phyloP scores from a whole-genome alignment of 441 rosid species.

The Rhodomyrtus psidioides region DNA sequence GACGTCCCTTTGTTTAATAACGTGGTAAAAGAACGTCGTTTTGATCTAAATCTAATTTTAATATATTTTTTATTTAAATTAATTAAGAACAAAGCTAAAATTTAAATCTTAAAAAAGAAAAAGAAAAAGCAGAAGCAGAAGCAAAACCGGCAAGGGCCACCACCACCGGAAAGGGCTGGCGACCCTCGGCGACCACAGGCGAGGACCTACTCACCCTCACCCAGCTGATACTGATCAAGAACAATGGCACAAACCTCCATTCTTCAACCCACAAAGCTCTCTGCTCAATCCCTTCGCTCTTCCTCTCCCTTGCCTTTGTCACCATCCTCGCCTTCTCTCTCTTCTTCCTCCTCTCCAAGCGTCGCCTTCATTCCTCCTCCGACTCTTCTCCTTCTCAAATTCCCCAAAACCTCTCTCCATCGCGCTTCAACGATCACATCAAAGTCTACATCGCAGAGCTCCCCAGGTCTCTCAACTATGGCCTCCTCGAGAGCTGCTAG shows the following conservation, averaged over 20 bases:
- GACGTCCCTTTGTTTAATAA: too few species aligned
- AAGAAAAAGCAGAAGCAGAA: too few species aligned
- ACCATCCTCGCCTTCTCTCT: constrained; percentile 22
- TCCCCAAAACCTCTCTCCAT: neutral
- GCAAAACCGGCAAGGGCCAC: too few species aligned
- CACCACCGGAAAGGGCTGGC: too few species aligned
- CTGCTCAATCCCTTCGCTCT: constrained; percentile 25
- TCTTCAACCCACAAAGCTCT: neutral
- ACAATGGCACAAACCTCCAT: neutral
- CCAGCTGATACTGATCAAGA: neutral
- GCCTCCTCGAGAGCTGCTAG: constrained; percentile 57
- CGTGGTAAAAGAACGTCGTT: too few species aligned
- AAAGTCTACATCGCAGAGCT: constrained; percentile 58
- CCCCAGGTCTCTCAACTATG: constrained; percentile 68
- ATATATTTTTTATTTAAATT: too few species aligned
- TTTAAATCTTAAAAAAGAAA: too few species aligned
- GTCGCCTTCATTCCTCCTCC: neutral
- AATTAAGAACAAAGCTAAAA: too few species aligned
- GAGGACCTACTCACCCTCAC: too few species aligned
- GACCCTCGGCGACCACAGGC: too few species aligned
- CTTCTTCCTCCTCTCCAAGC: neutral
- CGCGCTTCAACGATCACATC: constrained; percentile 19
- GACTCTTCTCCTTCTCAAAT: neutral
- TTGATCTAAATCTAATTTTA: too few species aligned
- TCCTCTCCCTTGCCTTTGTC: constrained; percentile 25